phyloP scores from a whole-genome alignment of 2,329 filamentous ascomycete genomes.

The Nemania serpens region DNA sequence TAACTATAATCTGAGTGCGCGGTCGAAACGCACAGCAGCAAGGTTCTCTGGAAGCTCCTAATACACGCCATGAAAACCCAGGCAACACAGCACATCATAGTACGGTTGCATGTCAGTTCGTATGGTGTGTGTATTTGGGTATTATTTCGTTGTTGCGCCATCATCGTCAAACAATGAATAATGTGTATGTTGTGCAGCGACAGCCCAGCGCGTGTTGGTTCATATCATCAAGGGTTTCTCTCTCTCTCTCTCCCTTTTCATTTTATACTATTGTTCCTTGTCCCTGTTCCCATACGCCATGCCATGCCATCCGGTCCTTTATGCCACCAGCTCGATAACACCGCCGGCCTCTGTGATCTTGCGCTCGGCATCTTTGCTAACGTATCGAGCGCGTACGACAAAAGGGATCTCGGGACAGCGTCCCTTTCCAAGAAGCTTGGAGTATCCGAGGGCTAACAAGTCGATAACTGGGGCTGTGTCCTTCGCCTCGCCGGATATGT shows the following conservation, averaged over 20 bases:
- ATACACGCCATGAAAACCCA: not conserved
- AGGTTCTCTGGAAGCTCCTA: not conserved
- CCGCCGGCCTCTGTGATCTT: slow-evolving; percentile 99
- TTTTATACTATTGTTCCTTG: slow-evolving; percentile 28
- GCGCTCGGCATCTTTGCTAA: slow-evolving; percentile 94
- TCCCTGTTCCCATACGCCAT: slow-evolving; percentile 21
- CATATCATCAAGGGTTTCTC: not conserved
- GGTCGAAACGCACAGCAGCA: not conserved
- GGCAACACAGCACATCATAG: not conserved
- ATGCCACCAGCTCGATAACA: slow-evolving; percentile 46
- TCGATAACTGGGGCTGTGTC: slow-evolving; percentile 97
- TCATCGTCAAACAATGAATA: slow-evolving; percentile 19
- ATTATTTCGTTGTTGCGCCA: slow-evolving; percentile 25
- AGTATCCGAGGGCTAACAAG: slow-evolving; percentile 95
- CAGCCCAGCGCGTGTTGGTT: slow-evolving; percentile 10
- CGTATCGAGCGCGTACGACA: slow-evolving; percentile 93
- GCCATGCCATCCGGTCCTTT: slow-evolving; percentile 10
- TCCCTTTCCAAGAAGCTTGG: slow-evolving; percentile 98
- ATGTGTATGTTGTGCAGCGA: slow-evolving; percentile 9
- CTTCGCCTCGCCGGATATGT: slow-evolving; percentile 77
- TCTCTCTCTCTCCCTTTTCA: slow-evolving; percentile 17
- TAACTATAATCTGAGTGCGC: not conserved
- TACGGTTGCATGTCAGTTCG: slow-evolving; percentile 16
- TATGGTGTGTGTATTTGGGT: slow-evolving; percentile 22
- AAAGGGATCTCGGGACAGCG: slow-evolving; percentile 90